Evolutionary conservation across 768 basidiomycete genomes (phyloP).

Genomic region (Russula abietina): DNA sequence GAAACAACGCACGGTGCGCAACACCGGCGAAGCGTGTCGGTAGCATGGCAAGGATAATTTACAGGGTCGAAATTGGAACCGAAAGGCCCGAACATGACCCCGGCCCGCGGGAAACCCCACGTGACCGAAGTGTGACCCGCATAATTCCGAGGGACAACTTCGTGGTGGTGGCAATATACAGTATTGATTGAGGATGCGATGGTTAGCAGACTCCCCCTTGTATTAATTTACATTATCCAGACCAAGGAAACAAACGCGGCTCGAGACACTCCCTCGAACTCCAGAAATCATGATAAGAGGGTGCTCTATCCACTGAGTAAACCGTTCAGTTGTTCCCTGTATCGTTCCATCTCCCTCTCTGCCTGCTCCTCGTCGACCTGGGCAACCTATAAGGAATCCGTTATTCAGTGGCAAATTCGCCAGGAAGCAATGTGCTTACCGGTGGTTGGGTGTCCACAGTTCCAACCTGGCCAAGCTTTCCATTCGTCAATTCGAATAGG

Average conservation of each 20-base stretch:
- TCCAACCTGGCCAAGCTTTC: constrained; percentile 86
- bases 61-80: constrained; percentile 26
- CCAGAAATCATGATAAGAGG: background rate
- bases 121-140: background rate
- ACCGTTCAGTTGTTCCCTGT: constrained; percentile 84
- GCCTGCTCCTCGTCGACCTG: constrained; percentile 78
- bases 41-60: constrained; percentile 44
- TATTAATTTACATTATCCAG: background rate
- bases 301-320: constrained; percentile 56
- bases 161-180: background rate
- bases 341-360: constrained; percentile 84
- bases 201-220: background rate
- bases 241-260: background rate
- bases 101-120: constrained; percentile 1
- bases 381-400: constrained; percentile 37
- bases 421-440: constrained; percentile 42
- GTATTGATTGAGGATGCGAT: background rate
- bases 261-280: background rate
- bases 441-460: constrained; percentile 65
- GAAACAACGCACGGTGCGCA: constrained; percentile 47
- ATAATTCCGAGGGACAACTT: too few species aligned
- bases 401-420: background rate
- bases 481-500: constrained; percentile 89
- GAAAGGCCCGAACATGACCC: too few species aligned
- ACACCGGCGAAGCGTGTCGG: constrained; percentile 49